Evolutionary conservation across 805 yeast species (phyloP).

Genomic region (Maudiozyma barnettii): DNA sequence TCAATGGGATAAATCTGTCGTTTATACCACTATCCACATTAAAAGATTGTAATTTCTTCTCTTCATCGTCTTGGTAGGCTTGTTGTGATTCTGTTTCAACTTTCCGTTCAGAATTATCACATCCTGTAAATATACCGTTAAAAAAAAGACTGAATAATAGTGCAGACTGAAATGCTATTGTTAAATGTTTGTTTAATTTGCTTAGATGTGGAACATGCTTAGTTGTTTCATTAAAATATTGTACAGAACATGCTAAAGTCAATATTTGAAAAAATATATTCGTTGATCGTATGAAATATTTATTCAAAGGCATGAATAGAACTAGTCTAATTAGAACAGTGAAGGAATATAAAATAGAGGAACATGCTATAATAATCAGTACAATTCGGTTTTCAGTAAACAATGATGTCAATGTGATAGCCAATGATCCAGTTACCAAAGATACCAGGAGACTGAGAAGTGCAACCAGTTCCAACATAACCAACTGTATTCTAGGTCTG

Average conservation of each 20-base stretch:
- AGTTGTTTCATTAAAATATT: constrained; percentile 13
- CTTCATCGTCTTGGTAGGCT: constrained; percentile 1
- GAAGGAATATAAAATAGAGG: constrained; percentile 16
- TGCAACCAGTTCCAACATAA: background rate
- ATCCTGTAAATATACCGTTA: constrained; percentile 17
- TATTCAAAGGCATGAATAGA: background rate
- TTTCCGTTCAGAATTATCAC: background rate
- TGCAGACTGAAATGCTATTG: constrained; percentile 14
- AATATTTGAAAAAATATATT: constrained; percentile 11
- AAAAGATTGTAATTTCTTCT: constrained; percentile 2
- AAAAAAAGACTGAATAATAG: constrained; percentile 14
- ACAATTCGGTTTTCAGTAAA: constrained; percentile 14
- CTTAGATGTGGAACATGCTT: background rate
- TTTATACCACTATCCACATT: background rate
- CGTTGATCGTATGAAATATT: background rate
- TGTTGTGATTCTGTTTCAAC: background rate
- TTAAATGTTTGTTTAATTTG: constrained; percentile 6
- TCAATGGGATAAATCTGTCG: constrained; percentile 20
- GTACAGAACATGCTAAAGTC: constrained; percentile 14
- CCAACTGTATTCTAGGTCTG: background rate
- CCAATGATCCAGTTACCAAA: constrained; percentile 15
- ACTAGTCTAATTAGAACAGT: constrained; percentile 1
- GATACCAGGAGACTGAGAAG: constrained; percentile 11
- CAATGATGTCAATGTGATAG: constrained; percentile 15
- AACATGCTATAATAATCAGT: constrained; percentile 18